Conservation (phyloP, 257 asterid genomes). For the Eucommia ulmoides region DNA sequence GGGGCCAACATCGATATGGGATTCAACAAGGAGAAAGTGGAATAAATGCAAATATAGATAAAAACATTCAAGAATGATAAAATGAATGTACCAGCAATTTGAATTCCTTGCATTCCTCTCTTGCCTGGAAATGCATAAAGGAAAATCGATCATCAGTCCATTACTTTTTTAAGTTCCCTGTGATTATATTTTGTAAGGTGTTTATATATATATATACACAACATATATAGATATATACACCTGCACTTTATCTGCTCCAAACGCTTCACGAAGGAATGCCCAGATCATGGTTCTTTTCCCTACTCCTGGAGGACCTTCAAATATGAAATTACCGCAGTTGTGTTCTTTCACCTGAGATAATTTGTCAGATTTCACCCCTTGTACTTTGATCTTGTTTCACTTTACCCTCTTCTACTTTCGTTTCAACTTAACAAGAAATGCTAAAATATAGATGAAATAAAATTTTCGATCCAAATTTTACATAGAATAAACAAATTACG, state of each 20-base stretch:
- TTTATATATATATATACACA: not conserved
- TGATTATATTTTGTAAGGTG: not conserved
- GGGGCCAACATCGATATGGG: too few species aligned
- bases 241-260: constrained; percentile 48
- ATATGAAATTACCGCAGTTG: constrained; percentile 45
- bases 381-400: too few species aligned
- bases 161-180: not conserved
- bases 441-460: too few species aligned
- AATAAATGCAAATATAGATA: too few species aligned
- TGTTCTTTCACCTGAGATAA: constrained; percentile 18
- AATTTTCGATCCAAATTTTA: not conserved
- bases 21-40: too few species aligned
- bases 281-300: constrained; percentile 83
- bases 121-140: constrained; percentile 21
- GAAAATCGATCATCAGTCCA: not conserved
- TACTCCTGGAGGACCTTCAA: constrained; percentile 72
- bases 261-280: constrained; percentile 58
- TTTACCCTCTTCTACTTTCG: too few species aligned
- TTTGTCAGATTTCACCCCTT: not conserved
- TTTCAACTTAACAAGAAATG: too few species aligned
- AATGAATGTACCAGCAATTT: constrained; percentile 25
- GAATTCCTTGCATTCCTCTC: constrained; percentile 26
- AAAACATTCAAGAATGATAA: too few species aligned
- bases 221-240: constrained; percentile 11
- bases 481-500: too few species aligned